phyloP scores from a whole-genome alignment of 352 stramenopile species.

The Phytophthora ohioensis region DNA sequence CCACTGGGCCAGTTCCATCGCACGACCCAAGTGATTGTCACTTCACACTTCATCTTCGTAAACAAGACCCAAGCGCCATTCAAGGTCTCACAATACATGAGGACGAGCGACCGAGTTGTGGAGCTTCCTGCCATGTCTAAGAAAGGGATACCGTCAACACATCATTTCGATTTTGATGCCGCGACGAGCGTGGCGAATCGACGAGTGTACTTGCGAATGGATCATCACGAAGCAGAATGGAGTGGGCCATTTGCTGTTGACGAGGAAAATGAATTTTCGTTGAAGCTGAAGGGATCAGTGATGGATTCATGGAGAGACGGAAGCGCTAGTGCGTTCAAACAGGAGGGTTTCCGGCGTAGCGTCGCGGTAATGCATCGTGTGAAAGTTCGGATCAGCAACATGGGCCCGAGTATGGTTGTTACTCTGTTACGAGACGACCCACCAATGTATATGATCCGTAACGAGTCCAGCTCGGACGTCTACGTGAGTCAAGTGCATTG shows the following conservation, averaged over 20 bases:
- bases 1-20: conserved; percentile 88
- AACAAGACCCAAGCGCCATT: conserved; percentile 85
- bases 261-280: conserved; percentile 88
- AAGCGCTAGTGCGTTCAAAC: conserved; percentile 44
- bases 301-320: conserved; percentile 56
- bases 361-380: conserved; percentile 67
- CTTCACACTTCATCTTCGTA: conserved; percentile 87
- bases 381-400: conserved; percentile 78
- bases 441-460: conserved; percentile 88
- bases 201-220: conserved; percentile 79
- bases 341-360: conserved; percentile 56
- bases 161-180: conserved; percentile 80
- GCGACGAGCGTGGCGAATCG: conserved; percentile 60
- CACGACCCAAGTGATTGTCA: conserved; percentile 88
- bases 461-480: conserved; percentile 81
- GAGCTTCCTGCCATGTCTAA: conserved; percentile 60
- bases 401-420: conserved; percentile 84
- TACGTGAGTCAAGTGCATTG: conserved; percentile 75
- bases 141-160: conserved; percentile 44
- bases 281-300: conserved; percentile 77
- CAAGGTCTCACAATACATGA: conserved; percentile 76
- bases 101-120: conserved; percentile 68
- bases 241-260: conserved; percentile 83
- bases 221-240: conserved; percentile 78
- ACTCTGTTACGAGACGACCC: conserved; percentile 81